Evolutionary conservation across 176 grass and related monocot species (phyloP).

Genomic region (Bonia amplexicaulis): DNA sequence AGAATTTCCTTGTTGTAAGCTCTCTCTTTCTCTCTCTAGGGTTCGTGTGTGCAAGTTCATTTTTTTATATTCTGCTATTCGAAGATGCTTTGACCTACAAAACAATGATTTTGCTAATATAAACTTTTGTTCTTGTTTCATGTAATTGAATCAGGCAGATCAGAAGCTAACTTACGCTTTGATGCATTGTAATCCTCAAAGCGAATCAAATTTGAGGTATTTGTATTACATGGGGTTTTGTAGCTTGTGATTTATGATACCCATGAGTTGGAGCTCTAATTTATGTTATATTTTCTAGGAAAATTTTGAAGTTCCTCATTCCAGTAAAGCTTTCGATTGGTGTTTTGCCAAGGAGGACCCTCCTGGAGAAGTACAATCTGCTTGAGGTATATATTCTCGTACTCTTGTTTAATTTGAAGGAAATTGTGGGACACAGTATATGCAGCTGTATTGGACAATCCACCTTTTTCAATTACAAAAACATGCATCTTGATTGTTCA

Average conservation of each 20-base stretch:
- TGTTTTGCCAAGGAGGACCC: constrained; percentile 60
- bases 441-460: neutral
- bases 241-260: constrained; percentile 3
- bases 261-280: constrained; percentile 8
- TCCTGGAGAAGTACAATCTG: constrained; percentile 74
- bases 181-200: constrained; percentile 62
- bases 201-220: constrained; percentile 76
- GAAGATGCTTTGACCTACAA: constrained; percentile 1
- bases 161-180: constrained; percentile 93
- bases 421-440: neutral
- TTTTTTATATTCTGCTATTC: neutral
- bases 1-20: constrained; percentile 90
- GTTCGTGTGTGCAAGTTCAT: neutral
- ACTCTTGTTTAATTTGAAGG: neutral
- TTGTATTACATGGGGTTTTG: neutral
- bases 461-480: neutral
- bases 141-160: constrained; percentile 66
- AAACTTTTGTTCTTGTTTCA: constrained; percentile 19
- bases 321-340: constrained; percentile 95
- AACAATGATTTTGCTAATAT: constrained; percentile 8
- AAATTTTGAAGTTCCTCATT: constrained; percentile 93
- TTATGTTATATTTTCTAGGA: constrained; percentile 48
- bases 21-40: neutral
- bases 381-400: constrained; percentile 54
- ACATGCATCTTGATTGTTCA: neutral